Evolutionary conservation across 208 protist species (phyloP).

Genomic region (Trypanosoma avium): DNA sequence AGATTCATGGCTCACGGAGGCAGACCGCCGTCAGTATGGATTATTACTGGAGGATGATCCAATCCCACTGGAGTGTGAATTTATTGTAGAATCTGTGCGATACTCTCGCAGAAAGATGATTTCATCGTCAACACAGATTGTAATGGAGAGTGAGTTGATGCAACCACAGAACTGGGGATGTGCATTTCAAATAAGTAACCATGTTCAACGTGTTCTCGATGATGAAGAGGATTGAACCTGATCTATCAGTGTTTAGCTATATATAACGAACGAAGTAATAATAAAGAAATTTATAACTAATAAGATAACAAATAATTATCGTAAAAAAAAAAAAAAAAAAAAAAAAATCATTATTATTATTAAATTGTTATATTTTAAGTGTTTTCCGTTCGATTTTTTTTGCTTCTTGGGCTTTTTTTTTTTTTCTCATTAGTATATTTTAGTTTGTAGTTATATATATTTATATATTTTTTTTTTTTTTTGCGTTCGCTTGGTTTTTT

Average conservation of each 20-base stretch:
- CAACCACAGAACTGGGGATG: conserved; percentile 9
- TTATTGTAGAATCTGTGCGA: conserved; percentile 20
- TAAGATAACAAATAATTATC: no score
- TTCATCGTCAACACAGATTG: background rate
- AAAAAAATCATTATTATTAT: no score
- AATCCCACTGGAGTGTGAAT: conserved; percentile 27
- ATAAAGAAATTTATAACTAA: no score
- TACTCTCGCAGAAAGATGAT: conserved; percentile 8
- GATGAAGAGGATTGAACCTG: conserved; percentile 24
- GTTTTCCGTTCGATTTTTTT: no score
- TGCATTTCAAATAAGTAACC: conserved; percentile 24
- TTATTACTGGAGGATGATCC: conserved; percentile 17
- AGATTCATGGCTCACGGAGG: conserved; percentile 38
- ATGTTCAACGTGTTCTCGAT: conserved; percentile 24
- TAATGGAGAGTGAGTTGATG: conserved; percentile 16
- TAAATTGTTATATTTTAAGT: no score
- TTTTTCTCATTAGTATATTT: no score
- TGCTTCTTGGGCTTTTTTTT: no score
- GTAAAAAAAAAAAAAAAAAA: no score
- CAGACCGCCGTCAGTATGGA: conserved; percentile 36
- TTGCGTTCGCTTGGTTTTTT: no score
- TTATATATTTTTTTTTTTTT: no score
- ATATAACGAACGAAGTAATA: no score
- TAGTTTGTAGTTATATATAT: no score
- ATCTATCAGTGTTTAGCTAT: background rate